Evolutionary conservation across 345 rosid genomes (phyloP).

Genomic region (Camelina hispida): DNA sequence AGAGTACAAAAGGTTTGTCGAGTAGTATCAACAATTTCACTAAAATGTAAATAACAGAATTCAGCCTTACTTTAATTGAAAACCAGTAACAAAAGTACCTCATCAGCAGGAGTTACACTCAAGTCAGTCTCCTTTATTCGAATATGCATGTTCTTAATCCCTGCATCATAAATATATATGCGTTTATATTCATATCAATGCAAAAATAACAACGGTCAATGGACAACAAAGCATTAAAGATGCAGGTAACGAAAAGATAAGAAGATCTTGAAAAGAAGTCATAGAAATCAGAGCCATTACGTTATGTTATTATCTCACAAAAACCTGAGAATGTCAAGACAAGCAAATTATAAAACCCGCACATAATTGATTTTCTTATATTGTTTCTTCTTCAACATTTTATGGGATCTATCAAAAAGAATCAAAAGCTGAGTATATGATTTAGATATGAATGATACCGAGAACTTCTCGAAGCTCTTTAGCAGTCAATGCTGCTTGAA

Average conservation of each 20-base stretch:
- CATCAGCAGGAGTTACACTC: conserved; percentile 65
- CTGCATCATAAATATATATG: conserved; percentile 47
- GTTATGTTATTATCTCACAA: not conserved
- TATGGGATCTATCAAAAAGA: not conserved
- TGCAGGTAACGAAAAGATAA: not conserved
- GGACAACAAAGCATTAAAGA: not conserved
- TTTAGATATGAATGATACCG: conserved; percentile 47
- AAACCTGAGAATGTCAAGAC: conserved; percentile 25
- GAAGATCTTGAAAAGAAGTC: not conserved
- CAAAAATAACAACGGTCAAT: not conserved
- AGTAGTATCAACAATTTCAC: conserved; percentile 1
- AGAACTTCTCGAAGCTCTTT: conserved; percentile 96
- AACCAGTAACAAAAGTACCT: conserved; percentile 53
- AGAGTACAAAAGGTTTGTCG: not conserved
- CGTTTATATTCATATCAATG: not conserved
- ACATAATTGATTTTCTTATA: not conserved
- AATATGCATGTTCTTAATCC: conserved; percentile 62
- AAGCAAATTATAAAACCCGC: not conserved
- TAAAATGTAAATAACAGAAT: conserved; percentile 5
- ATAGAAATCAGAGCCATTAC: not conserved
- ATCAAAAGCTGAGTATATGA: not conserved
- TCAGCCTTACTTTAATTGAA: conserved; percentile 3
- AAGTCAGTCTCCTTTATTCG: conserved; percentile 63
- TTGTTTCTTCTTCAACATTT: not conserved
- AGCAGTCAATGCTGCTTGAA: conserved; percentile 95